Base-by-base conservation (phyloP, 495 filamentous ascomycete species). In the Penicillium tannophilum region DNA sequence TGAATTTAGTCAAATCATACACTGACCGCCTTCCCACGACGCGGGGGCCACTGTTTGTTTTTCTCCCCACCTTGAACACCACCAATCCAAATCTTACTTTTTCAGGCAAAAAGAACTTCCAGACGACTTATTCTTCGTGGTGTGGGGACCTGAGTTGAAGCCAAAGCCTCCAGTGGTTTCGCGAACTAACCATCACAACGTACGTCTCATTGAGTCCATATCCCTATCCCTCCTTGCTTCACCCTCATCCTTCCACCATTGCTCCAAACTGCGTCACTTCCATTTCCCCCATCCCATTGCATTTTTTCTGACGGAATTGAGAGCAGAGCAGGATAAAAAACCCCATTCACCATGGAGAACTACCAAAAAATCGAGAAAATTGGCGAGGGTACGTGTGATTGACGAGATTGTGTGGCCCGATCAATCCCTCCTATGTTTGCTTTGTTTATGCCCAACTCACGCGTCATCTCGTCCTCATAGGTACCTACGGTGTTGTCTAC, bases 361-460 rank as follows among this genome's bases (percentile, higher is more conserved):
- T 99, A 99, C 75, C 92, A 98, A 80, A 97, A 97, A 79, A 89
- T 99, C 58, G 94, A 99, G 82, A 99, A 99, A 80, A 95, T 99
- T 75, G 94, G 94, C 66, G 94, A 99, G 84, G 94, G 94, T 97
- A 71, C 43, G 69, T 62, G 49, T 57, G 36, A 8, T 49, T 35
- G 31, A 55, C 54, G 14, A 19, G 54, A 20, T 42, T 58, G 43
- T 42, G 52, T 54, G 42, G 48, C 51, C 44, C 36, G 17, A 17
- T 42, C 46, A 16, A 17, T 30, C 46, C 46, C 26, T 45, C n/a
- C 20, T 24, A n/a, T 6, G 4, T 47, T 47, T 47, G 20, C 19
- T 26, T 52, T 52, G 17, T 50, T 50, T 31, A n/a, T 17, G 7
- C 43, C 19, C 33, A 54, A 35, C 61, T 68, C 20, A 62, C 65